Evolutionary conservation across 2,329 filamentous ascomycete genomes (phyloP), one percentile per base, ranked within the genome.

Genomic region (Chaetomium sp.): DNA sequence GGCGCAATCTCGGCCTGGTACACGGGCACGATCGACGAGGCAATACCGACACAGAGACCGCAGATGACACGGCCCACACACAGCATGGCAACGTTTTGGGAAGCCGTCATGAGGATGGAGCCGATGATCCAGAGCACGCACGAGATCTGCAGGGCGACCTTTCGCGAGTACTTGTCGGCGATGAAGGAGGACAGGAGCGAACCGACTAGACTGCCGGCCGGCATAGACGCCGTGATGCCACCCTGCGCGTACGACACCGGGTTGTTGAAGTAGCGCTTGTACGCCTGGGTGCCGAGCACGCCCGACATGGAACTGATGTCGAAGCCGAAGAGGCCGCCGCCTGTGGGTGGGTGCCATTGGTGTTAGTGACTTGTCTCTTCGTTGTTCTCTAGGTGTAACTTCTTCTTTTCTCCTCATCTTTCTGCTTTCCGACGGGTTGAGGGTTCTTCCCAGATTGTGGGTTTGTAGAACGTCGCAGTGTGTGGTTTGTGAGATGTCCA

Each of bases 281-380:
- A 91, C 47, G 84, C 79, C 55, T 82, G 70, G 0, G 84, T 87
- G 35, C 82, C 83, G 40, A 90, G 75, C 32, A 84, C 81, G 46
- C 80, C 82, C 40, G 81, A 84, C 86, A 90, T 89, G 44, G 84
- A 87, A 54, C 80, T 82, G 64, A 91, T 89, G 71, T 91, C 88
- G 67, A 91, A 91, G 63, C 88, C 88, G 65, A 91, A 90, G 33
- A 90, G 75, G 32, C 80, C 82, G 67, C 86, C 86, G 62, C 86
- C 86, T 77, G 42, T 6, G 35, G 49, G 11, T 11, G 40, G n/a
- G n/a, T 27, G 36, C 10, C 19, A 42, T 7, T 6, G 3, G 14
- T 36, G 36, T 51, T n/a, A 45, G 56, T 43, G 51, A 4, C 35
- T 12, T 27, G n/a, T 11, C 6, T 58, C 43, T 19, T 6, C 34